Evolutionary conservation across 306 rosid species (phyloP).

Genomic region (Vigna angularis): DNA sequence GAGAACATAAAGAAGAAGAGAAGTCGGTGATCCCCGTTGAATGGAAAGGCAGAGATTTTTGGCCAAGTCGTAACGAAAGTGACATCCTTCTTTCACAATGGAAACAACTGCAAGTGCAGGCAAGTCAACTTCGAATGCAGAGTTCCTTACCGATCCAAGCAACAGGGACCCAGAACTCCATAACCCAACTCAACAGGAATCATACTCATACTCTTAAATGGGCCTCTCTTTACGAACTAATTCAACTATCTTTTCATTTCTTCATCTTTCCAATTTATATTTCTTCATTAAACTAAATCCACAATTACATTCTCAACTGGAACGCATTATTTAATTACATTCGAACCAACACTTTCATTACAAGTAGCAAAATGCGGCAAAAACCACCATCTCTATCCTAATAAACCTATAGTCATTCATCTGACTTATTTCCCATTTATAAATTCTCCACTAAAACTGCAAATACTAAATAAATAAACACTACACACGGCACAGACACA

Average conservation of each 20-base stretch:
- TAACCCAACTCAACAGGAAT: not conserved
- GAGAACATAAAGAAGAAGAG: not conserved
- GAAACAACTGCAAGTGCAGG: not conserved
- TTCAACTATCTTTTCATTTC: not conserved
- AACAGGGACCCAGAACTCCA: slow-evolving; percentile 13
- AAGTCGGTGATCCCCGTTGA: slow-evolving; percentile 27
- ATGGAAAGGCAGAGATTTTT: not conserved
- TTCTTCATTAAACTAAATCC: not conserved
- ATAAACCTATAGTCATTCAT: slow-evolving; percentile 37
- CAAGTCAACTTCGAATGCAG: slow-evolving; percentile 31
- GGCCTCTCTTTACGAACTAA: no score
- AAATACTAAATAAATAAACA: slow-evolving; percentile 37
- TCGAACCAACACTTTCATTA: slow-evolving; percentile 25
- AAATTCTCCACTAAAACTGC: slow-evolving; percentile 29
- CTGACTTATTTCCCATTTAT: slow-evolving; percentile 23
- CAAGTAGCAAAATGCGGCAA: slow-evolving; percentile 40
- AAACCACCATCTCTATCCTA: slow-evolving; percentile 41
- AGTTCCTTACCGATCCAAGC: slow-evolving; percentile 17
- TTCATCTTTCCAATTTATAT: not conserved
- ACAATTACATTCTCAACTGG: not conserved
- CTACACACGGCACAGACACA: not conserved
- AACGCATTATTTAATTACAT: slow-evolving; percentile 45
- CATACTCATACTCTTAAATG: not conserved
- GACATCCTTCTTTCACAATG: not conserved
- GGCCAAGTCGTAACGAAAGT: slow-evolving; percentile 24